Evolutionary conservation across 768 basidiomycete genomes (phyloP).

Genomic region (Amyloporia xantha): DNA sequence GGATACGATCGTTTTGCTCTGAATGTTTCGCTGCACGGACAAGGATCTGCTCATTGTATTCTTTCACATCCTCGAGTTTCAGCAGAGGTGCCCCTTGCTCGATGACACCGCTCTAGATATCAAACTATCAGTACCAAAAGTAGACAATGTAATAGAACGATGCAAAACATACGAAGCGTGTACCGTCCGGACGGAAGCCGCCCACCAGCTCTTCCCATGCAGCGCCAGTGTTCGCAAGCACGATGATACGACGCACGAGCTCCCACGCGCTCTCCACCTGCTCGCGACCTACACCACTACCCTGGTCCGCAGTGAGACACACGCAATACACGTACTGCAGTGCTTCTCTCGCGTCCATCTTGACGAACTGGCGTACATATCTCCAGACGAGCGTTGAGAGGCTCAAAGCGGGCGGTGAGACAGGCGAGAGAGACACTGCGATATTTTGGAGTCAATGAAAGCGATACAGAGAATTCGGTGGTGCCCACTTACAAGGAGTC

Average conservation of each 20-base stretch:
- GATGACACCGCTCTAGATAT: conserved; percentile 75
- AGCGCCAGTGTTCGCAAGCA: conserved; percentile 68
- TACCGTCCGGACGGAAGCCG: conserved; percentile 84
- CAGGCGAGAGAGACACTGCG: conserved; percentile 64
- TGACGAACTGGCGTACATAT: conserved; percentile 88
- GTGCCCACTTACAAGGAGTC: conserved; percentile 57
- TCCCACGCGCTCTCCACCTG: conserved; percentile 82
- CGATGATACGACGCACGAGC: conserved; percentile 69
- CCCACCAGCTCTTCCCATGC: conserved; percentile 93
- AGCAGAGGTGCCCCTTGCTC: conserved; percentile 78
- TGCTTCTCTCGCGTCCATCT: conserved; percentile 89
- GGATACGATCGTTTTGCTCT: conserved; percentile 75
- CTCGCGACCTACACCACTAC: conserved; percentile 67
- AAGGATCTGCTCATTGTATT: conserved; percentile 80
- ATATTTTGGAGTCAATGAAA: background rate
- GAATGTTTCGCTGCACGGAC: conserved; percentile 76
- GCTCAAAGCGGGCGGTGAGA: conserved; percentile 65
- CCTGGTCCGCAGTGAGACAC: conserved; percentile 68
- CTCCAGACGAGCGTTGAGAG: conserved; percentile 85
- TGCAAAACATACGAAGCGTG: conserved; percentile 64
- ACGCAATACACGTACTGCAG: conserved; percentile 92
- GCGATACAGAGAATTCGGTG: background rate
- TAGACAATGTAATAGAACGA: background rate
- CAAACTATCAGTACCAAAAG: background rate
- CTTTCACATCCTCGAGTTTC: conserved; percentile 53